These are phyloP conservation scores for Lachnellula subtilissima DNA, from an alignment of 2,329 filamentous ascomycete species.

Conservation along the genomic window DNA sequence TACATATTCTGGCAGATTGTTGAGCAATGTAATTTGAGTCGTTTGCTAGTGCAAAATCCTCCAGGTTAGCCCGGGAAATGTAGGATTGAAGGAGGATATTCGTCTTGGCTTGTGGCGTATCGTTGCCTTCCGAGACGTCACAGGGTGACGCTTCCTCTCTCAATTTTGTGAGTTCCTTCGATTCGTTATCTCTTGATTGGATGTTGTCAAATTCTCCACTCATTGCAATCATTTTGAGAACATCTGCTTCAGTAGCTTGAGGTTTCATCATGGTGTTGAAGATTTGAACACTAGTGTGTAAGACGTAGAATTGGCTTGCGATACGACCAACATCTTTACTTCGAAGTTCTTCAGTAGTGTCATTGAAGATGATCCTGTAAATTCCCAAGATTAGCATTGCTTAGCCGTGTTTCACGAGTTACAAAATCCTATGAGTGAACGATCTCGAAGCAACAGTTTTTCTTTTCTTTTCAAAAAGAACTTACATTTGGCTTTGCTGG, in stretches of 20 bases:
- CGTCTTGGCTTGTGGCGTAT: conserved; percentile 80
- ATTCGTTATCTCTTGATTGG: conserved; percentile 84
- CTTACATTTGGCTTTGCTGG: conserved; percentile 78
- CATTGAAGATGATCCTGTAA: conserved; percentile 86
- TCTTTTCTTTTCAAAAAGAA: too few relatives aligned
- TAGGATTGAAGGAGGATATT: conserved; percentile 94
- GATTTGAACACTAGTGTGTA: conserved; percentile 88
- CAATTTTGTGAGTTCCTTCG: conserved; percentile 75
- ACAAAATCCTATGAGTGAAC: too few relatives aligned
- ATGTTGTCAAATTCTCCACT: conserved; percentile 98
- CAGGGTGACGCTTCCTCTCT: conserved; percentile 66
- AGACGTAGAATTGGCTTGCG: conserved; percentile 93
- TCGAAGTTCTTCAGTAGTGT: conserved; percentile 84
- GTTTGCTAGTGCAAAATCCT: conserved; percentile 90
- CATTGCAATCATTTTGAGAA: conserved; percentile 94
- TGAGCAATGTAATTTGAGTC: conserved; percentile 94
- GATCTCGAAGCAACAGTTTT: too few relatives aligned
- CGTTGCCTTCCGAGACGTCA: conserved; percentile 66
- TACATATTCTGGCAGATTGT: conserved; percentile 89
- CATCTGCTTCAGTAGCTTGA: conserved; percentile 80
- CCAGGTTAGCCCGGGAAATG: conserved; percentile 80
- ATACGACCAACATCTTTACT: conserved; percentile 95
- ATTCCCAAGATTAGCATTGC: neutral
- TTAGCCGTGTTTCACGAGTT: neutral
- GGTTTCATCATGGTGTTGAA: conserved; percentile 95